A percentile compares a stretch with the other conserved stretches of the same genome.
Evolutionary conservation across 345 rosid species (phyloP).

Genomic region (Sisymbrium irio): DNA sequence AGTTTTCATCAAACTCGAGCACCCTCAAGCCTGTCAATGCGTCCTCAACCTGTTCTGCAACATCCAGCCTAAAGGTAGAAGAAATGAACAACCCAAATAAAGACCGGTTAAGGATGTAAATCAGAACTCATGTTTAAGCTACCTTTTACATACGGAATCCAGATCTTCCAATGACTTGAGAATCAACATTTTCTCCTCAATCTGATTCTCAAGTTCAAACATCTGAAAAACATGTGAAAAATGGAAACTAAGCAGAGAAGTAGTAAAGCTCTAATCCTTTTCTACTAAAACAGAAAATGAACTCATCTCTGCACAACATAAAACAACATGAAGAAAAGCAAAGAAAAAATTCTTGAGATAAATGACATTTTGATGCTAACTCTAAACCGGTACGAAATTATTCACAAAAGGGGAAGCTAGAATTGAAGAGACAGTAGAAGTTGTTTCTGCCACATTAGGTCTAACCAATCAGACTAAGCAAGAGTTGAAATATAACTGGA

Average conservation of each 20-base stretch:
- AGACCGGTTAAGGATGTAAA: constrained; percentile 4
- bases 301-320: no score
- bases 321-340: constrained; percentile 4
- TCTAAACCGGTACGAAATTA: background rate
- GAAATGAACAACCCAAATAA: constrained; percentile 8
- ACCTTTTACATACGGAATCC: constrained; percentile 55
- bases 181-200: constrained; percentile 59
- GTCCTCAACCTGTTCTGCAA: constrained; percentile 67
- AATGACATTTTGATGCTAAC: background rate
- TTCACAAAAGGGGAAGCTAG: background rate
- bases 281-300: background rate
- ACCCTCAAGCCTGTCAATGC: constrained; percentile 67
- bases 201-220: constrained; percentile 63
- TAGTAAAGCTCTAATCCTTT: background rate
- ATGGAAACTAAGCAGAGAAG: constrained; percentile 9
- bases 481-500: background rate
- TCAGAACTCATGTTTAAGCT: constrained; percentile 17
- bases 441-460: constrained; percentile 1
- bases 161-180: constrained; percentile 66
- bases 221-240: constrained; percentile 41
- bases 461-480: constrained; percentile 6
- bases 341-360: background rate
- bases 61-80: constrained; percentile 56
- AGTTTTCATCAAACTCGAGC: constrained; percentile 57
- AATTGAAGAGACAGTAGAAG: no score